Base-by-base conservation (phyloP, 306 rosid genomes). In the Glycyrrhiza uralensis region DNA sequence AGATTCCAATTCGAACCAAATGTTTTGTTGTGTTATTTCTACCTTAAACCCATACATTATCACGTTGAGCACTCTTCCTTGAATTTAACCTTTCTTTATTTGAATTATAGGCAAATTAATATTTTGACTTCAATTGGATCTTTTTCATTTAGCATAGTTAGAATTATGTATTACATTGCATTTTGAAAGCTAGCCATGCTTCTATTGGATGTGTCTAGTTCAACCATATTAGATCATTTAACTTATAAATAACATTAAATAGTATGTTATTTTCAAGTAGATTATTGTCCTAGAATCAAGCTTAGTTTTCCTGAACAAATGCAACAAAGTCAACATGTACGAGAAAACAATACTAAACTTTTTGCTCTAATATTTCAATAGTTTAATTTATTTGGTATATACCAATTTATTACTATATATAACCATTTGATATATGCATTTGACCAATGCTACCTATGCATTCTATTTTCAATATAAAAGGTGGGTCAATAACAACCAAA, bases 291-390 rank as follows among this genome's bases (percentile, higher is more conserved):
- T 23, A 60, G 4, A 50, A 59, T 90, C 82, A 90, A 61, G 74
- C 78, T 77, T 86, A 59, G 67, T 75, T 81, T 75, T 86, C 90
- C 30, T 88, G 79, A 52, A 89, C 97, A 24, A 88, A 77, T 49
- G 94, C 90, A 19, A 94, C 90, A 62, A 86, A 83, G 28, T 83
- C 92, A 45, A 85, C 83, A 52, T 90, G 92, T 24, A 73, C 76
- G 69, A 90, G 92, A 80, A 90, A 84, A 76, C 90, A 88, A 22
- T 84, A 56, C 71, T 83, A 90, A 24, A 88, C 84, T 44, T 86
- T 86, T 77, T 86, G 76, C 80, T 86, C 86, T 83, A 90, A 65
- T 75, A 81, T 69, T 5, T 83, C 87, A 46, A 86, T 93, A 65
- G 41, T 65, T 65, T 65, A n/a, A n/a, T n/a, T n/a, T n/a, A n/a